These are phyloP conservation scores for Suillus cothurnatus DNA, from an alignment of 768 basidiomycete species.

Conservation along the genomic window DNA sequence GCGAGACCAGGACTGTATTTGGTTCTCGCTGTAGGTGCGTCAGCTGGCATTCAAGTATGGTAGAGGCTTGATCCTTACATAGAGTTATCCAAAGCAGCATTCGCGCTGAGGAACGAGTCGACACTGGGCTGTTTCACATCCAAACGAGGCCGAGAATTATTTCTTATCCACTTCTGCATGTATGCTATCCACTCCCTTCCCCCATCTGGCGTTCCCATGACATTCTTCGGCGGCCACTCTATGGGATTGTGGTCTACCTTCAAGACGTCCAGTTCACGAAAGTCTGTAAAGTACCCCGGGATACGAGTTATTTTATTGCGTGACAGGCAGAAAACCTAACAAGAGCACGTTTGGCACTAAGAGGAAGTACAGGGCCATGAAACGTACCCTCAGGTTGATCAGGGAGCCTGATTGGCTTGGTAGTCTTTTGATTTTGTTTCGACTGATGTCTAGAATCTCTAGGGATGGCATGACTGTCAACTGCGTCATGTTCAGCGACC, in stretches of 20 bases:
- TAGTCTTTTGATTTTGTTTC: conserved; percentile 83
- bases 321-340: conserved; percentile 81
- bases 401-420: conserved; percentile 83
- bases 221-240: conserved; percentile 81
- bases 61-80: conserved; percentile 22
- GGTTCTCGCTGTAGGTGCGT: conserved; percentile 37
- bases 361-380: neutral
- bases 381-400: conserved; percentile 66
- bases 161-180: conserved; percentile 78
- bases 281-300: conserved; percentile 77
- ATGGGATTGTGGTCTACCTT: conserved; percentile 91
- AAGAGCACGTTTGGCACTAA: conserved; percentile 7
- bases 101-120: conserved; percentile 54
- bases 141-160: conserved; percentile 39
- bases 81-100: conserved; percentile 35
- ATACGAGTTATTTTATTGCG: conserved; percentile 82
- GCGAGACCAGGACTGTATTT: conserved; percentile 46
- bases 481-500: conserved; percentile 41
- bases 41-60: conserved; percentile 8
- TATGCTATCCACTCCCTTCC: conserved; percentile 73
- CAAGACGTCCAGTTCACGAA: conserved; percentile 72
- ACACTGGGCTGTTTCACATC: conserved; percentile 41
- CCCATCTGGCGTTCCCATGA: conserved; percentile 51
- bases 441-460: conserved; percentile 93
- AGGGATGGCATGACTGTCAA: conserved; percentile 82